phyloP scores from a whole-genome alignment of 2,329 filamentous ascomycete species.

The Colletotrichum caudatum region DNA sequence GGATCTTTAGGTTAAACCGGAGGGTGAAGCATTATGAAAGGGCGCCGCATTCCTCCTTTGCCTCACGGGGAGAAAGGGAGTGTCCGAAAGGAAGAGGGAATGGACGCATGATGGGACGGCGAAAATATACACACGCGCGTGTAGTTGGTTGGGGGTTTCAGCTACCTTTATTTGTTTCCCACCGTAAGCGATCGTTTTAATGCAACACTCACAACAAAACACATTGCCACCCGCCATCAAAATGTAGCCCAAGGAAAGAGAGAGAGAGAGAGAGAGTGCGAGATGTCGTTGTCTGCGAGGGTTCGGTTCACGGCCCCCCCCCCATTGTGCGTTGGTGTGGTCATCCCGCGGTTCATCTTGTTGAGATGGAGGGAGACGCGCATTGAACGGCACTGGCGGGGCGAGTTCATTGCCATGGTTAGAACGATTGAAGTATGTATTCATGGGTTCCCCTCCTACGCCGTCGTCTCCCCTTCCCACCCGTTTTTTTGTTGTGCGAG shows the following conservation, averaged over 20 bases:
- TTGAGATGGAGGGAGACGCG: background rate
- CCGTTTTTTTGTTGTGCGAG: slow-evolving; percentile 22
- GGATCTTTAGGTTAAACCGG: slow-evolving; percentile 25
- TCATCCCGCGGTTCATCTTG: background rate
- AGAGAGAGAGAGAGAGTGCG: slow-evolving; percentile 18
- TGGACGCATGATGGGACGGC: slow-evolving; percentile 23
- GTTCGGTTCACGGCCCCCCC: background rate
- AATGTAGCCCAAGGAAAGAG: slow-evolving; percentile 8
- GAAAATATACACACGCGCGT: slow-evolving; percentile 32
- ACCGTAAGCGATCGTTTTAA: slow-evolving; percentile 41
- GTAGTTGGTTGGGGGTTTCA: slow-evolving; percentile 32
- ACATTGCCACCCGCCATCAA: background rate
- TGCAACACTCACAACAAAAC: slow-evolving; percentile 18
- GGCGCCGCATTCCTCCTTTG: slow-evolving; percentile 29
- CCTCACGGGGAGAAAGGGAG: background rate
- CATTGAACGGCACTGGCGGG: slow-evolving; percentile 10
- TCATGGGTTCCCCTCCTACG: slow-evolving; percentile 36
- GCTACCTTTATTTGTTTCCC: slow-evolving; percentile 28
- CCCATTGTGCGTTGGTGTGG: background rate
- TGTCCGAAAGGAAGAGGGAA: slow-evolving; percentile 12
- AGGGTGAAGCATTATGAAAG: slow-evolving; percentile 19
- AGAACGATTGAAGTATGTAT: slow-evolving; percentile 39
- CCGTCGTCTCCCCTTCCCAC: slow-evolving; percentile 18
- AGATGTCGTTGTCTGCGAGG: background rate
- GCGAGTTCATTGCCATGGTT: slow-evolving; percentile 21